Conservation (phyloP, 768 basidiomycete genomes). For the Heimioporus sp. region DNA sequence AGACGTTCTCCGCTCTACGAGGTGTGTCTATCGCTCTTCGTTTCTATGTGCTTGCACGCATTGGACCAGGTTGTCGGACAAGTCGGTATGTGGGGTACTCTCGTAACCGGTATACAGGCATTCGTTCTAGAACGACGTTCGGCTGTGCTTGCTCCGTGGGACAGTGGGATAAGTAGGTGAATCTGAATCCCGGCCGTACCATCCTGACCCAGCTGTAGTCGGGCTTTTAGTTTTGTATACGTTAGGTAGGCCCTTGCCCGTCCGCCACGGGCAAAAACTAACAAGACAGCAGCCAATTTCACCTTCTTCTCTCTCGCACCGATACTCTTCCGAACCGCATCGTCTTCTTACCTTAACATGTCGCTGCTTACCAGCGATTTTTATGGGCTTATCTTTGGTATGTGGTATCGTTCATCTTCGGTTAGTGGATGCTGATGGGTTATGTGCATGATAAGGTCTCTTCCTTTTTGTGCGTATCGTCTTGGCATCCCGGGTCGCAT, state of each 20-base stretch:
- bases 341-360: conserved; percentile 82
- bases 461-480: conserved; percentile 48
- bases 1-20: conserved; percentile 79
- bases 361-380: conserved; percentile 87
- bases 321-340: conserved; percentile 77
- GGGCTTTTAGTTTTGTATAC: conserved; percentile 49
- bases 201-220: conserved; percentile 38
- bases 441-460: conserved; percentile 31
- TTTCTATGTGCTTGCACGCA: background rate
- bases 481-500: background rate
- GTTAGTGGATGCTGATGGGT: conserved; percentile 1
- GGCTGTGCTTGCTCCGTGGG: conserved; percentile 68
- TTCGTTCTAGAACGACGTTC: conserved; percentile 65
- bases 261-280: background rate
- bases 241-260: conserved; percentile 22
- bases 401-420: background rate
- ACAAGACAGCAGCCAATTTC: conserved; percentile 54
- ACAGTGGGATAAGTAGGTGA: conserved; percentile 59
- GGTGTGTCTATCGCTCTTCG: conserved; percentile 27
- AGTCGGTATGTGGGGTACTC: conserved; percentile 77
- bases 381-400: conserved; percentile 76
- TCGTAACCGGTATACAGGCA: conserved; percentile 76
- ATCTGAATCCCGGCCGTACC: conserved; percentile 24
- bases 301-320: conserved; percentile 83
- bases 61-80: conserved; percentile 67